A percentile compares a stretch with the other conserved stretches of the same genome.
Evolutionary conservation across 768 basidiomycete species (phyloP).

Genomic region (Podaxis pistillaris): DNA sequence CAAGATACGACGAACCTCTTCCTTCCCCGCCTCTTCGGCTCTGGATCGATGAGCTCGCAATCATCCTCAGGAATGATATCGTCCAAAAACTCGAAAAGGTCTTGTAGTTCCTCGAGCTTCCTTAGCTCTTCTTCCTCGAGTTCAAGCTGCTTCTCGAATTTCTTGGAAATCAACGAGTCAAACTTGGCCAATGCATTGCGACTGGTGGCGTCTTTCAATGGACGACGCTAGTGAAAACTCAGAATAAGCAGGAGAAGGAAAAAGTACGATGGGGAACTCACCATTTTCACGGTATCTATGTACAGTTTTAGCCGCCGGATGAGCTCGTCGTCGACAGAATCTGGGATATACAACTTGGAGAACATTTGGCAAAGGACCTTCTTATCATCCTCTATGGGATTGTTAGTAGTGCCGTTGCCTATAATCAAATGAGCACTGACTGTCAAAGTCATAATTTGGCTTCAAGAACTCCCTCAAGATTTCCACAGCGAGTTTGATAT

Average conservation of each 20-base stretch:
- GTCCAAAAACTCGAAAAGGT: conserved; percentile 70
- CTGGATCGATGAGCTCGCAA: conserved; percentile 46
- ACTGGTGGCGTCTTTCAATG: conserved; percentile 51
- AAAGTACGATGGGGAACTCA: conserved; percentile 27
- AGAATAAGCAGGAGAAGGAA: neutral
- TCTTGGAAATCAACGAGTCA: conserved; percentile 62
- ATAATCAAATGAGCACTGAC: conserved; percentile 16
- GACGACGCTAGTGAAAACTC: conserved; percentile 31
- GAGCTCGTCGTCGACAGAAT: conserved; percentile 66
- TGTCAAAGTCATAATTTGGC: conserved; percentile 19
- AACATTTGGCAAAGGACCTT: conserved; percentile 66
- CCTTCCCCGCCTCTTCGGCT: conserved; percentile 41
- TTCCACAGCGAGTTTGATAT: conserved; percentile 58
- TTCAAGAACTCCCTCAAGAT: conserved; percentile 37
- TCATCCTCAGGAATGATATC: conserved; percentile 69
- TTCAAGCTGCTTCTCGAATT: conserved; percentile 68
- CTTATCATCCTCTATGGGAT: conserved; percentile 57
- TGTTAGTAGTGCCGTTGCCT: neutral
- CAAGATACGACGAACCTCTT: conserved; percentile 37
- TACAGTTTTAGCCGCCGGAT: conserved; percentile 62
- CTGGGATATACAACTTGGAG: conserved; percentile 65
- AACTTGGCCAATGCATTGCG: conserved; percentile 76
- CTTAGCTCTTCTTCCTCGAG: conserved; percentile 70
- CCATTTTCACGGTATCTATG: conserved; percentile 55
- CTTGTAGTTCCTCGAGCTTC: conserved; percentile 58